Evolutionary conservation across 768 basidiomycete species (phyloP).

Genomic region (Tricholoma bakamatsutake): DNA sequence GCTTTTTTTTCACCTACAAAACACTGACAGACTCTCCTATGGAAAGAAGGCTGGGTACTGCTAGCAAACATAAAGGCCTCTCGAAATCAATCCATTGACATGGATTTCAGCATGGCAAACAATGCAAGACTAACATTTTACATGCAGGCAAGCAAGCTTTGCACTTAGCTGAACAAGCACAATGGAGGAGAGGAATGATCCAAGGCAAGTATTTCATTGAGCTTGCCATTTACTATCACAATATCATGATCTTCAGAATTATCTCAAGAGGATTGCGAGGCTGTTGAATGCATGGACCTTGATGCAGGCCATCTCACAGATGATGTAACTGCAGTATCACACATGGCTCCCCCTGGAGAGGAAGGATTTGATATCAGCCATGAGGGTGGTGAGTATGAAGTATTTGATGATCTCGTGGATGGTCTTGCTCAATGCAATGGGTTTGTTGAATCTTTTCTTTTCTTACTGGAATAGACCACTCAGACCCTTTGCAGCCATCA

Average conservation of each 20-base stretch:
- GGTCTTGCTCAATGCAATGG: too few species aligned
- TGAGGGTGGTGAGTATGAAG: too few species aligned
- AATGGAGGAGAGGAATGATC: conserved; percentile 1
- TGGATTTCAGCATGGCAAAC: background rate
- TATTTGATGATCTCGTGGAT: too few species aligned
- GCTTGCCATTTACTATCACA: background rate
- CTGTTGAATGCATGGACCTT: conserved; percentile 7
- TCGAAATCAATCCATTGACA: background rate
- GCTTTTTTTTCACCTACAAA: too few species aligned
- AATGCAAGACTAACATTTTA: background rate
- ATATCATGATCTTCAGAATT: background rate
- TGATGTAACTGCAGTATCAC: conserved; percentile 6
- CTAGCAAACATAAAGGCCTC: background rate
- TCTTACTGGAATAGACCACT: too few species aligned
- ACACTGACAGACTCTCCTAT: too few species aligned
- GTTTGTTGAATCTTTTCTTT: too few species aligned
- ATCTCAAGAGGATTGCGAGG: background rate
- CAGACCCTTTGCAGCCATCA: too few species aligned
- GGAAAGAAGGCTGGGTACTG: too few species aligned
- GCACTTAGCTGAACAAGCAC: background rate
- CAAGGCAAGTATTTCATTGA: background rate
- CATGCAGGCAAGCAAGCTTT: conserved; percentile 6
- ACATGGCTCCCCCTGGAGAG: conserved; percentile 1
- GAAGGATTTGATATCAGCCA: too few species aligned
- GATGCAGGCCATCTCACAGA: conserved; percentile 1